Base-by-base conservation (phyloP, 805 yeast species). In the Wickerhamiella allomyrinae region DNA sequence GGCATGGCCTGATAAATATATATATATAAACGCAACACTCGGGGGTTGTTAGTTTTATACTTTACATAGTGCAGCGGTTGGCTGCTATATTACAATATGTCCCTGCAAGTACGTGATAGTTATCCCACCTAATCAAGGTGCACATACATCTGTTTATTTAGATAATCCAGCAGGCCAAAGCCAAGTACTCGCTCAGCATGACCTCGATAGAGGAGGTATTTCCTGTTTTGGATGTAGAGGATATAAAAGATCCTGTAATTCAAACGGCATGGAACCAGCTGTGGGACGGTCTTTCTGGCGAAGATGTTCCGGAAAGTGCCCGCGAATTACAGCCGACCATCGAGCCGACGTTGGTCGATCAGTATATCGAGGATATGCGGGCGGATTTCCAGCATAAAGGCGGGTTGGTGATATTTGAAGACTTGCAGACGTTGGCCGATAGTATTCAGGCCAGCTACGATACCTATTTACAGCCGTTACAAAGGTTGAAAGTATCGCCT, bases 161-260 rank as follows among this genome's bases (percentile, higher is more conserved):
- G n/a, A n/a, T n/a, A n/a, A n/a, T n/a, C n/a, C n/a, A n/a, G n/a
- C n/a, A n/a, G n/a, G n/a, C n/a, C n/a, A n/a, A n/a, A n/a, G n/a
- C n/a, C n/a, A n/a, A n/a, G n/a, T n/a, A n/a, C n/a, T n/a, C n/a
- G n/a, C n/a, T n/a, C 35, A 17, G 17, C 17, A 34, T 34, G 37
- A 20, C 37, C 25, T 34, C 37, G 9, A n/a, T 21, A 9, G 37
- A 34, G n/a, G 42, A 43, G 8, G 36, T 43, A 24, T 43, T 43
- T 17, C 29, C 38, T 10, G 36, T 34, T 17, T 31, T 39, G 3
- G 40, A 39, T 11, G 29, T 33, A 2, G 24, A 23, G 8, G 46
- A 39, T 10, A 39, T 38, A 7, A 25, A 23, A 13, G 39, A 43
- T 19, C 10, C 41, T 5, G 20, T 29, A 13, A 13, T 39, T 13